phyloP scores from a whole-genome alignment of 2,329 filamentous ascomycete species.

The Teratosphaeria epicoccoides region DNA sequence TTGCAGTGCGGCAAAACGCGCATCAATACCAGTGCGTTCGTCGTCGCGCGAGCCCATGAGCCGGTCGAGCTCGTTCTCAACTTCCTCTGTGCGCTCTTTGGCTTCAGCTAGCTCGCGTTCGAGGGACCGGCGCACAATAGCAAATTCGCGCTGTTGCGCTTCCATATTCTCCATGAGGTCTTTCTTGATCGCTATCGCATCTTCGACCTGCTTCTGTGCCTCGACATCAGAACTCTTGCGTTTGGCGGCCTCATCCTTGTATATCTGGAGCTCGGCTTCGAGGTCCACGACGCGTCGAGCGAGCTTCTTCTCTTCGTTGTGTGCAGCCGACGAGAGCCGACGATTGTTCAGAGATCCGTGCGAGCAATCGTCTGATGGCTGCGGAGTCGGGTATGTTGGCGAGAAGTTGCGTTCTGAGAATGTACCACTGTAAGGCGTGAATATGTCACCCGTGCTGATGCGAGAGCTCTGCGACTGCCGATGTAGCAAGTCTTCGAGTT shows the following conservation, averaged over 20 bases:
- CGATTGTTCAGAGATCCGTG: slow-evolving; percentile 27
- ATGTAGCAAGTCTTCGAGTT: slow-evolving; percentile 85
- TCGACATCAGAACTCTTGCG: slow-evolving; percentile 46
- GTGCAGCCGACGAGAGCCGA: slow-evolving; percentile 52
- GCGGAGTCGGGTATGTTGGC: slow-evolving; percentile 6
- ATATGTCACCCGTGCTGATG: slow-evolving; percentile 28
- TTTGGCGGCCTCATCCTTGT: slow-evolving; percentile 59
- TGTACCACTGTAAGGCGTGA: slow-evolving; percentile 18
- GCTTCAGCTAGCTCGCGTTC: slow-evolving; percentile 69
- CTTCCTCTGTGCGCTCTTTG: slow-evolving; percentile 70
- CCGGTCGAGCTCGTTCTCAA: slow-evolving; percentile 84
- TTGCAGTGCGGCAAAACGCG: slow-evolving; percentile 57
- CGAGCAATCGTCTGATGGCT: slow-evolving; percentile 12
- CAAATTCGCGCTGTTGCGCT: slow-evolving; percentile 77
- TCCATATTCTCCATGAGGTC: slow-evolving; percentile 94
- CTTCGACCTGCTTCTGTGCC: slow-evolving; percentile 62
- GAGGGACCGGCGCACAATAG: slow-evolving; percentile 70
- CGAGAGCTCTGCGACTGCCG: slow-evolving; percentile 54
- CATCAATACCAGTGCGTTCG: slow-evolving; percentile 60
- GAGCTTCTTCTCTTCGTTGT: slow-evolving; percentile 52
- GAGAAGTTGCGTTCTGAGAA: slow-evolving; percentile 11
- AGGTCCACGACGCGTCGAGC: slow-evolving; percentile 54
- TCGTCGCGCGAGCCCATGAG: slow-evolving; percentile 74
- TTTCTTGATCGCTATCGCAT: slow-evolving; percentile 83
- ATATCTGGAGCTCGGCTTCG: slow-evolving; percentile 65